Conservation (phyloP, 2,329 filamentous ascomycete species). For the Emmonsiellopsis sp. region DNA sequence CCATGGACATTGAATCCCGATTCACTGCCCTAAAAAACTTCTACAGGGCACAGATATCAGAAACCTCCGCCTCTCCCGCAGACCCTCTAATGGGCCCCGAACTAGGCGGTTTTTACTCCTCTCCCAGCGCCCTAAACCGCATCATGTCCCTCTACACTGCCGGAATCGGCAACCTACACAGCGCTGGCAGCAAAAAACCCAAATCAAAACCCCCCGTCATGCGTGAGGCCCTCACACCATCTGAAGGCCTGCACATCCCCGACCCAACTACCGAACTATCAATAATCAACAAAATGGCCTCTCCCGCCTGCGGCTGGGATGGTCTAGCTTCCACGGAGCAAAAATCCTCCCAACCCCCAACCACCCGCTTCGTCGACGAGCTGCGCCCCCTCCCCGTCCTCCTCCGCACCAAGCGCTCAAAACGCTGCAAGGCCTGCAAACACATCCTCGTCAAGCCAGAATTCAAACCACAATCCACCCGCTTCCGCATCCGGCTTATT, state of each 20-base stretch:
- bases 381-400: constrained; percentile 74
- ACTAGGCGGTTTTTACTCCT: constrained; percentile 46
- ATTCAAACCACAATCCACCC: constrained; percentile 75
- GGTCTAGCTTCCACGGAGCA: constrained; percentile 49
- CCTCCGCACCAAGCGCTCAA: constrained; percentile 83
- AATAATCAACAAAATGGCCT: constrained; percentile 51
- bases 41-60: constrained; percentile 68
- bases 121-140: constrained; percentile 70
- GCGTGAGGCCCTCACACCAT: constrained; percentile 62
- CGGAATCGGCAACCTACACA: constrained; percentile 46
- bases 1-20: constrained; percentile 54
- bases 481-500: constrained; percentile 86
- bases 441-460: constrained; percentile 95
- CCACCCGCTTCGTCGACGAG: constrained; percentile 57
- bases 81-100: constrained; percentile 42
- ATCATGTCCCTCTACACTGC: constrained; percentile 84
- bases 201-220: constrained; percentile 62
- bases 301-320: constrained; percentile 49
- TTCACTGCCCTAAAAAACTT: constrained; percentile 69
- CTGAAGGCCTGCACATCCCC: constrained; percentile 62
- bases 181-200: constrained; percentile 48
- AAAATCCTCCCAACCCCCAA: constrained; percentile 38
- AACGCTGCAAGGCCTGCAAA: constrained; percentile 83
- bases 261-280: constrained; percentile 50
- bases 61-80: constrained; percentile 45